Evolutionary conservation across 495 filamentous ascomycete species (phyloP).

Genomic region (Podospora bellae-mahoneyi): DNA sequence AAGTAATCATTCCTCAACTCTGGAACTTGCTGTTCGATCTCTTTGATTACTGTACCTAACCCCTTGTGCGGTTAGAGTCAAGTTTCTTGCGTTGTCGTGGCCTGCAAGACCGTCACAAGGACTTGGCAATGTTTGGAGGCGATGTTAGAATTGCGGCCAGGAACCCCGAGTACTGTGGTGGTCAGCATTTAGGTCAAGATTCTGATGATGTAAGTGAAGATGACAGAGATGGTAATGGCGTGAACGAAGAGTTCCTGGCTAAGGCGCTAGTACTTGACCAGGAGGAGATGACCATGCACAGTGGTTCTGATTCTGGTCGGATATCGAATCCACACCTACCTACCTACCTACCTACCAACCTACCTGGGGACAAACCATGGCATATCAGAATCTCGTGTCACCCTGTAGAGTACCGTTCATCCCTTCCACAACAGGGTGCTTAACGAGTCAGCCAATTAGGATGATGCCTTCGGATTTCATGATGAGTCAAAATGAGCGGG

Average conservation of each 20-base stretch:
- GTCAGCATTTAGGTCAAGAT: background rate
- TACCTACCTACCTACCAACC: too few species aligned
- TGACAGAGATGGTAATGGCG: background rate
- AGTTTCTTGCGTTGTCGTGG: background rate
- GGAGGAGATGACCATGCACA: too few species aligned
- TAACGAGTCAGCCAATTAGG: background rate
- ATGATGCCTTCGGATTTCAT: background rate
- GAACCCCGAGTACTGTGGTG: constrained; percentile 8
- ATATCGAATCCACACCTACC: background rate
- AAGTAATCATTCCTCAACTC: background rate
- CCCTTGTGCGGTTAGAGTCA: background rate
- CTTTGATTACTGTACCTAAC: background rate
- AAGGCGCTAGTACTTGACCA: background rate
- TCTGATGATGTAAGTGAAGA: background rate
- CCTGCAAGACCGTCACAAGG: constrained; percentile 4
- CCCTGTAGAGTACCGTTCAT: background rate
- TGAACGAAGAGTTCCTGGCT: background rate
- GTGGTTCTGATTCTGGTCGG: too few species aligned
- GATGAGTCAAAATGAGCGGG: background rate
- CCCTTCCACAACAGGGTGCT: background rate
- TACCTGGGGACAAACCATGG: background rate
- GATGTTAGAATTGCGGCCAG: background rate
- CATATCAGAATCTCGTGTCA: background rate
- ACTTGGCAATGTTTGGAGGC: constrained; percentile 3
- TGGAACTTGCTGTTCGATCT: background rate